Base-by-base conservation (phyloP, 768 basidiomycete species). In the Macrolepiota dolichaula region DNA sequence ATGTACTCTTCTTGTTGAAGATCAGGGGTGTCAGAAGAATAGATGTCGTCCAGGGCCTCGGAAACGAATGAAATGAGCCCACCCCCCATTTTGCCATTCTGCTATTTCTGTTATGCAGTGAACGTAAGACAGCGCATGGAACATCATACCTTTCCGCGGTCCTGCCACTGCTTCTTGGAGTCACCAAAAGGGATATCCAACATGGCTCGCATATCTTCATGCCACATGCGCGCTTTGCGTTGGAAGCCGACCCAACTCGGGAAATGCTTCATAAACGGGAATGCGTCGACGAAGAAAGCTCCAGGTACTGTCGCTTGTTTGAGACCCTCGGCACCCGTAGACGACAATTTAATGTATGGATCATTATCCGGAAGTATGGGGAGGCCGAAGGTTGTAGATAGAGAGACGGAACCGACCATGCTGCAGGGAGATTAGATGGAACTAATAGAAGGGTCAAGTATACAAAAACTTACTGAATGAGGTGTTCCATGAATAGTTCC, bases 171-270 rank as follows among this genome's bases (percentile, higher is more conserved):
- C 15, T 79, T 66, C 50, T 77, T 76, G 4, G 79, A 78, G 55
- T 73, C 79, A 4, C 71, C 66, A 46, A 74, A 82, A 0, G 86
- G 85, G 12, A 69, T 68, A 13, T 77, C 73, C 3, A 79, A 69
- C 70, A 82, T 77, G 4, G 73, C 69, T 3, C 69, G 65, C 5
- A 79, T 71, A 0, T 74, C 75, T 56, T 72, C 68, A 10, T 72
- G 72, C 78, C 79, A 82, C 51, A 70, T 65, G 0, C 69, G 65
- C 1, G 82, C 85, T 11, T 75, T 71, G 24, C 70, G 67, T 64
- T 84, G 76, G 73, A 86, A 88, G 1, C 74, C 75, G 36, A 78
- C 78, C 81, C 84, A 84, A 60, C 79, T 77, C 0, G 86, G 86
- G 27, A 87, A 66, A 19, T 77, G 64, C 40, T 76, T 73, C 65